Percentiles rank a stretch among this genome's conserved stretches.
Evolutionary conservation across 2,329 filamentous ascomycete species (phyloP).

Genomic region (Neonectria faginata): DNA sequence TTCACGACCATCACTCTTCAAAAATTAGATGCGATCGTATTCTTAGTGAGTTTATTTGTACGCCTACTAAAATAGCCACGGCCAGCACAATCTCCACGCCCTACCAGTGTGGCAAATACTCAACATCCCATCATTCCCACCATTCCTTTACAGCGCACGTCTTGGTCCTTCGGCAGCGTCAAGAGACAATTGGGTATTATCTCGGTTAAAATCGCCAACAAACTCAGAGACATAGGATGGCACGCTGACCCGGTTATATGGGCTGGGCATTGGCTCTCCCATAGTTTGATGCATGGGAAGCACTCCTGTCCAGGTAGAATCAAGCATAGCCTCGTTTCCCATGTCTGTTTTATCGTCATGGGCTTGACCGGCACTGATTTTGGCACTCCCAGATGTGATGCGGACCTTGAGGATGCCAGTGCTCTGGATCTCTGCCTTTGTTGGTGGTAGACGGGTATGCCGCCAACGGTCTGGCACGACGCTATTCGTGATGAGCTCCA

Average conservation of each 20-base stretch:
- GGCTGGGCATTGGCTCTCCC: slow-evolving; percentile 71
- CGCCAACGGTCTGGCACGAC: slow-evolving; percentile 78
- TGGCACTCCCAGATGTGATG: slow-evolving; percentile 79
- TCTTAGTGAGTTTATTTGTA: no score
- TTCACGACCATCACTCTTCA: no score
- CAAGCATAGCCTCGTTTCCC: slow-evolving; percentile 56
- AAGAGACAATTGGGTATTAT: slow-evolving; percentile 42
- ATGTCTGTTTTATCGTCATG: slow-evolving; percentile 64
- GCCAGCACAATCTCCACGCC: no score
- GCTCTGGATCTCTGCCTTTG: slow-evolving; percentile 77
- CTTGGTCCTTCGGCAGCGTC: slow-evolving; percentile 44
- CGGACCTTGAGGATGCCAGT: slow-evolving; percentile 79
- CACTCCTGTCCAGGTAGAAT: slow-evolving; percentile 67
- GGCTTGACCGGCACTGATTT: slow-evolving; percentile 75
- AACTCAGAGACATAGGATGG: slow-evolving; percentile 70
- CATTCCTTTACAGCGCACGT: slow-evolving; percentile 23
- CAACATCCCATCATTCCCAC: not conserved
- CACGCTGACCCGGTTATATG: slow-evolving; percentile 69
- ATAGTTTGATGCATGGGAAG: slow-evolving; percentile 72
- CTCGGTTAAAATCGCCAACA: slow-evolving; percentile 52
- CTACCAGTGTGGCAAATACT: no score
- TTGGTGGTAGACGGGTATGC: slow-evolving; percentile 76
- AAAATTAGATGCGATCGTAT: no score
- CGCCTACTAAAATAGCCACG: no score
- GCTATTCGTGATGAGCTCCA: slow-evolving; percentile 81